Evolutionary conservation across 495 filamentous ascomycete genomes (phyloP).

Genomic region (Neurospora sp.): DNA sequence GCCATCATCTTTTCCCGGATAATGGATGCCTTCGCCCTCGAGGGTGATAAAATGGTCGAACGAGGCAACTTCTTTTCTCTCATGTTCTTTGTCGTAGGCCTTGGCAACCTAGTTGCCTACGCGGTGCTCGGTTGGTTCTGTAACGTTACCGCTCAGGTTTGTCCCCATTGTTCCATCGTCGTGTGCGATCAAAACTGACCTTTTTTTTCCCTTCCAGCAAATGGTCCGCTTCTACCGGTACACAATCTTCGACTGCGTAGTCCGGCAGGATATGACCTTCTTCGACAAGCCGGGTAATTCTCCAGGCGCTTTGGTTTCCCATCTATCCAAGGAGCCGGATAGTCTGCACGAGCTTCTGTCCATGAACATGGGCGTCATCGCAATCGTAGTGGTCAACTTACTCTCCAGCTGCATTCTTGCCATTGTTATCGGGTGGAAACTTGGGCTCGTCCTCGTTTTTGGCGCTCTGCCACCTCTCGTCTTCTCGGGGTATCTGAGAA

Average conservation of each 20-base stretch:
- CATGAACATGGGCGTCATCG: slow-evolving; percentile 36
- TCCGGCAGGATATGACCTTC: slow-evolving; percentile 45
- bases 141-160: slow-evolving; percentile 26
- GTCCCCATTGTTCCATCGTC: background rate
- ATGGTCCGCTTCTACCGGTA: slow-evolving; percentile 39
- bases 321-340: slow-evolving; percentile 45
- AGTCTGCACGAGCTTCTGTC: slow-evolving; percentile 51
- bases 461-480: slow-evolving; percentile 36
- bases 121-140: slow-evolving; percentile 32
- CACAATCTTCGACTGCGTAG: slow-evolving; percentile 44
- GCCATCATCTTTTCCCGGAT: slow-evolving; percentile 23
- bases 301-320: slow-evolving; percentile 47
- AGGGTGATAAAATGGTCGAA: slow-evolving; percentile 9
- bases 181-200: background rate
- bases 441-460: slow-evolving; percentile 34
- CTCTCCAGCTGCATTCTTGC: slow-evolving; percentile 36
- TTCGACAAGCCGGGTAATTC: slow-evolving; percentile 52
- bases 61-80: slow-evolving; percentile 41
- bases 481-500: slow-evolving; percentile 34
- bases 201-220: slow-evolving; percentile 6
- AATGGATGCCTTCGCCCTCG: slow-evolving; percentile 21
- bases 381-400: slow-evolving; percentile 36
- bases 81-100: slow-evolving; percentile 46
- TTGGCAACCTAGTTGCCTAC: slow-evolving; percentile 34
- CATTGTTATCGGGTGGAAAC: slow-evolving; percentile 44